Conservation (phyloP, 805 yeast genomes). For the Metschnikowia lochheadii region DNA sequence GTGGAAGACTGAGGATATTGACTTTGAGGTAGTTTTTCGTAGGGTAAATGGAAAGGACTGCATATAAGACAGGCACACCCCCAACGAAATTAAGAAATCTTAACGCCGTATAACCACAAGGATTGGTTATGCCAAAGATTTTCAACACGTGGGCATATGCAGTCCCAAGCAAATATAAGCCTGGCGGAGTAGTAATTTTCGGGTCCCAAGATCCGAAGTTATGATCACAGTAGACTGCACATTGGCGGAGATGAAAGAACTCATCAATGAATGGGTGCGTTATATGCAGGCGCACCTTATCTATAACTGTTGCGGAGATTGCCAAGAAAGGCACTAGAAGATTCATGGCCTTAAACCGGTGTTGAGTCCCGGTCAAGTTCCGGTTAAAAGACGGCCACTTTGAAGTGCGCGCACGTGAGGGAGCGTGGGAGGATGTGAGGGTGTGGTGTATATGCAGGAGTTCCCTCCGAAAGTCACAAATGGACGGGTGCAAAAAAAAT, state of each 20-base stretch:
- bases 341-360: neutral
- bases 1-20: conserved; percentile 52
- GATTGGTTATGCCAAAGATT: conserved; percentile 25
- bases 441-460: neutral
- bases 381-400: too few relatives aligned
- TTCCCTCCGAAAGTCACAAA: neutral
- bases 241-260: conserved; percentile 79
- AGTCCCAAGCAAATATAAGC: conserved; percentile 57
- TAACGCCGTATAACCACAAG: conserved; percentile 17
- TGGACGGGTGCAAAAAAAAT: neutral
- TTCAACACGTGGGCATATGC: conserved; percentile 35
- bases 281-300: conserved; percentile 8
- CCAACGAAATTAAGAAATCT: conserved; percentile 61
- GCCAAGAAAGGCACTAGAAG: conserved; percentile 3
- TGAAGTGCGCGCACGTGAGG: neutral
- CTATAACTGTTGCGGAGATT: conserved; percentile 8
- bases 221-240: conserved; percentile 59
- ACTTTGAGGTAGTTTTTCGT: conserved; percentile 22
- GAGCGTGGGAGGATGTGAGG: too few relatives aligned
- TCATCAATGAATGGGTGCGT: conserved; percentile 55
- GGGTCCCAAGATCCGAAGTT: conserved; percentile 55
- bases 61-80: conserved; percentile 52
- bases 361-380: neutral
- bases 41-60: conserved; percentile 30
- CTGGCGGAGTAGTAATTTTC: conserved; percentile 97